These are phyloP conservation scores for Blumeriella jaapii DNA, from an alignment of 2,329 filamentous ascomycete species.

Conservation along the genomic window DNA sequence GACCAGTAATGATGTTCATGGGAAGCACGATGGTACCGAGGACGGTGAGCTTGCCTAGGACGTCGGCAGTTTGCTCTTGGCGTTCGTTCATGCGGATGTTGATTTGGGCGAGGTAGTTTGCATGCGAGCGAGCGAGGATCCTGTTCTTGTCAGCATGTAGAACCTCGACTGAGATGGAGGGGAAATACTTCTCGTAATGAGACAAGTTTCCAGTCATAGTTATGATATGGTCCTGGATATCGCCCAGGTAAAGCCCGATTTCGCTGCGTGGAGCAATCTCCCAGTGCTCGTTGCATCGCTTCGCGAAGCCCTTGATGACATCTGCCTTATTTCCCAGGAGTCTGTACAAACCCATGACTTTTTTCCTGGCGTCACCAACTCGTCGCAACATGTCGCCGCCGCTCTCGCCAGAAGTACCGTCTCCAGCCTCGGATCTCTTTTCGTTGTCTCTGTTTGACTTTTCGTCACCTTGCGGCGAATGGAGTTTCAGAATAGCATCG, in stretches of 20 bases:
- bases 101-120: constrained; percentile 97
- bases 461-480: constrained; percentile 43
- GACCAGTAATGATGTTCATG: constrained; percentile 97
- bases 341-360: constrained; percentile 91
- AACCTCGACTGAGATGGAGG: background rate
- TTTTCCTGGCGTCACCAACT: constrained; percentile 89
- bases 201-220: constrained; percentile 96
- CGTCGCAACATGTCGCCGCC: constrained; percentile 79
- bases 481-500: constrained; percentile 74
- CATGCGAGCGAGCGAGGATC: constrained; percentile 81
- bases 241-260: constrained; percentile 93
- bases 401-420: constrained; percentile 30
- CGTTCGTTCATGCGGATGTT: constrained; percentile 99
- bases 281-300: constrained; percentile 96
- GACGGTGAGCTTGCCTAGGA: constrained; percentile 88
- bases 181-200: constrained; percentile 84
- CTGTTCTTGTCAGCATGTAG: constrained; percentile 32
- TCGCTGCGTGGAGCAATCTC: constrained; percentile 89
- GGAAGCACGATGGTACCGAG: constrained; percentile 93
- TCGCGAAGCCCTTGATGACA: constrained; percentile 98
- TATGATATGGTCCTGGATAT: constrained; percentile 98
- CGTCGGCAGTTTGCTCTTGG: constrained; percentile 89
- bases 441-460: constrained; percentile 31
- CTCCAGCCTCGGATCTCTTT: constrained; percentile 35
- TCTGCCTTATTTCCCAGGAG: constrained; percentile 94